phyloP scores from a whole-genome alignment of 2,329 filamentous ascomycete species.

The Alternaria longipes region DNA sequence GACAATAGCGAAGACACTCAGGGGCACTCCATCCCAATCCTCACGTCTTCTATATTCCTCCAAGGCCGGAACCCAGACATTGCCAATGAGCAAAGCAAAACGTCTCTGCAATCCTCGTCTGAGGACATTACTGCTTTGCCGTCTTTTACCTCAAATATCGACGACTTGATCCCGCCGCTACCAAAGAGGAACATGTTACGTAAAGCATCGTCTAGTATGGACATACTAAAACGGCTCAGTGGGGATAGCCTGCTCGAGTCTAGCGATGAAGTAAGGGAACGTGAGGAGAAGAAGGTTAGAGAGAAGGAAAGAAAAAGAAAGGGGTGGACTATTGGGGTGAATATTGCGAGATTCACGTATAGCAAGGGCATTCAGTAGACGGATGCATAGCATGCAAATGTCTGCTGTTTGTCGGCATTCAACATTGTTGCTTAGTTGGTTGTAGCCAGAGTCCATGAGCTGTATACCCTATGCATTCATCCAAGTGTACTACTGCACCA shows the following conservation, averaged over 20 bases:
- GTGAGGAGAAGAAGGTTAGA: conserved; percentile 16
- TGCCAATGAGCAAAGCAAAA: not conserved
- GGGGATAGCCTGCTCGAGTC: conserved; percentile 14
- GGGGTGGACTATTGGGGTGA: conserved; percentile 42
- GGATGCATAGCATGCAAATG: conserved; percentile 3
- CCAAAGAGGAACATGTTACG: not conserved
- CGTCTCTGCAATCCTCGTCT: not conserved
- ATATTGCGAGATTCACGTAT: conserved; percentile 26
- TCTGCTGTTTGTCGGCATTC: not conserved
- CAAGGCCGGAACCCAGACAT: not conserved
- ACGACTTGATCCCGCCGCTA: conserved; percentile 13
- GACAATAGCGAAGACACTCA: conserved; percentile 11
- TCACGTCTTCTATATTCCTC: not conserved
- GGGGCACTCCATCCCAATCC: not conserved
- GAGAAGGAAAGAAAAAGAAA: conserved; percentile 35
- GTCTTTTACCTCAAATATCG: not conserved
- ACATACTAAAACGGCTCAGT: not conserved
- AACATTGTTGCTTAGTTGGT: not conserved
- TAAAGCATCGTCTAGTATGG: not conserved
- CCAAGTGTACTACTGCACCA: not conserved
- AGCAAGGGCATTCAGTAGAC: conserved; percentile 42
- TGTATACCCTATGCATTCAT: not conserved
- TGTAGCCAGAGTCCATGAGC: not conserved
- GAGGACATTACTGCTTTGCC: not conserved
- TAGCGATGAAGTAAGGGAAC: conserved; percentile 15